Evolutionary conservation across 306 rosid genomes (phyloP), one percentile per base, ranked within the genome.

Genomic region (Prunus armeniaca): DNA sequence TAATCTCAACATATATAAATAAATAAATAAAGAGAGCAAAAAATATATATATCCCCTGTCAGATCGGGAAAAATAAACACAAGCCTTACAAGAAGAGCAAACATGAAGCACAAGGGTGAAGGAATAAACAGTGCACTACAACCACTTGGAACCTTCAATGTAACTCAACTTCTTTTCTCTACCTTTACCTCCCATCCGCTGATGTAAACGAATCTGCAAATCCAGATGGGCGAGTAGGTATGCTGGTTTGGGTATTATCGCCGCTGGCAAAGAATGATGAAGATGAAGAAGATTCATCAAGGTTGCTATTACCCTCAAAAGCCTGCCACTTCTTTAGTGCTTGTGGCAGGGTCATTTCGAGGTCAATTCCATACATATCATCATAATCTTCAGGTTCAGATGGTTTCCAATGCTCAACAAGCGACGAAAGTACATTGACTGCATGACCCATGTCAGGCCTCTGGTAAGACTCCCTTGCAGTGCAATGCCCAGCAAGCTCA

Each of bases 391-490:
- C 78, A 19, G 77, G 47, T 65, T 83, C 85, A n/a, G 87, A 12
- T 5, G 98, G 98, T 77, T 88, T 92, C 98, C 97, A 92, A 15
- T 86, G 82, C 79, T 90, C 90, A 32, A 92, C 78, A n/a, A 92
- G 92, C 24, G 97, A 82, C 0, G 92, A 91, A 28, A 95, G 82
- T 65, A 90, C 96, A 61, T 87, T 92, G 78, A 95, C 98, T 1
- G 47, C 92, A 67, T 88, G 93, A 43, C 96, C 71, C 92, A 95
- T 92, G 60, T 95, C 97, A 3, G 98, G 98, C 5, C 97, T 88
- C 32, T 90, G 96, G 79, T 86, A 73, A 4, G 97, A 89, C 80
- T 95, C 98, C 57, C 97, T 78, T 2, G 90, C 91, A 19, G 84
- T 79, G 79, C 98, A 92, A 63, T 95, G 93, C 45, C 96, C 87